These are phyloP conservation scores for Monosporozyma servazzii DNA, from an alignment of 805 yeast species.

Conservation along the genomic window DNA sequence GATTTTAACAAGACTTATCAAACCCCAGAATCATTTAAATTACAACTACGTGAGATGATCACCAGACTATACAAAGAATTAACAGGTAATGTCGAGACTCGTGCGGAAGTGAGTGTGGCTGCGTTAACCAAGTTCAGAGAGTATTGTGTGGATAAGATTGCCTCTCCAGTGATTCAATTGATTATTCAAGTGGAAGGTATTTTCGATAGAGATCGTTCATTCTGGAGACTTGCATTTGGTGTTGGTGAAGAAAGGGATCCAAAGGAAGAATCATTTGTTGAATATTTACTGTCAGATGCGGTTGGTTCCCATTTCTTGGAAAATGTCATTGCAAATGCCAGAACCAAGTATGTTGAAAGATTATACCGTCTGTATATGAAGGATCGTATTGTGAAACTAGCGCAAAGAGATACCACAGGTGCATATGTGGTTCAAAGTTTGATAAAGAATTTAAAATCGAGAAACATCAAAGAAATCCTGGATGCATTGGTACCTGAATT, in stretches of 20 bases:
- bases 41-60: slow-evolving; percentile 45
- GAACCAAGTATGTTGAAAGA: slow-evolving; percentile 61
- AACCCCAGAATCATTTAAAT: slow-evolving; percentile 61
- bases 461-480: slow-evolving; percentile 52
- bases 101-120: slow-evolving; percentile 23
- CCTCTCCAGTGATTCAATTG: slow-evolving; percentile 82
- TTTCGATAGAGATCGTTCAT: slow-evolving; percentile 60
- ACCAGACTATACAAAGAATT: slow-evolving; percentile 31
- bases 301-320: slow-evolving; percentile 93
- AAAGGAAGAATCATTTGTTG: slow-evolving; percentile 72
- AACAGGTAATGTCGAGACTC: slow-evolving; percentile 21
- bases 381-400: slow-evolving; percentile 61
- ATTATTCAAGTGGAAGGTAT: slow-evolving; percentile 73
- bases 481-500: slow-evolving; percentile 61
- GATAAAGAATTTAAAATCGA: slow-evolving; percentile 52
- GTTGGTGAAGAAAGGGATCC: slow-evolving; percentile 44
- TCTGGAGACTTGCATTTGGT: slow-evolving; percentile 58
- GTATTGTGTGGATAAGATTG: slow-evolving; percentile 64
- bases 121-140: slow-evolving; percentile 52
- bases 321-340: slow-evolving; percentile 53
- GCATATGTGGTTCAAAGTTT: slow-evolving; percentile 69
- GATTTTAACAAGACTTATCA: slow-evolving; percentile 60
- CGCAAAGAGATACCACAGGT: slow-evolving; percentile 77
- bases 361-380: slow-evolving; percentile 63
- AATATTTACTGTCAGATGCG: slow-evolving; percentile 71